Evolutionary conservation across 257 asterid species (phyloP).

Genomic region (Solanum etuberosum): DNA sequence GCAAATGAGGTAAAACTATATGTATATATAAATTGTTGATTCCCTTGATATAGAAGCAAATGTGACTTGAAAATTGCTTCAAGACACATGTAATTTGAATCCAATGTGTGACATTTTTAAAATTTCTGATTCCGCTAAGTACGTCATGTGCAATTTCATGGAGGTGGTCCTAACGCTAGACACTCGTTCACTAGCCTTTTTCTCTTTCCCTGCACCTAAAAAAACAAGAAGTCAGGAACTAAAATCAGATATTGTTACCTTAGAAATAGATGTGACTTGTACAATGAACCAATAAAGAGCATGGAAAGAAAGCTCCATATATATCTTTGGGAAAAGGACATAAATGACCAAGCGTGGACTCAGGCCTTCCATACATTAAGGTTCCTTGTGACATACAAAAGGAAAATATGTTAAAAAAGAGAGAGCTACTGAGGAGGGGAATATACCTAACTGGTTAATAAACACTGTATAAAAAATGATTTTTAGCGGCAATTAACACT

Average conservation of each 20-base stretch:
- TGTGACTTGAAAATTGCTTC: not conserved
- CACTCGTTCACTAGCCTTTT: not conserved
- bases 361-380: slow-evolving; percentile 24
- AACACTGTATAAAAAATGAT: too few relatives aligned
- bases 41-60: not conserved
- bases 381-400: not conserved
- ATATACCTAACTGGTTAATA: not conserved
- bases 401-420: not conserved
- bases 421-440: not conserved
- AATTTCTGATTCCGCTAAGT: not conserved
- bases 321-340: slow-evolving; percentile 17
- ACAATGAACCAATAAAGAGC: slow-evolving; percentile 14
- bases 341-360: slow-evolving; percentile 25
- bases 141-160: not conserved
- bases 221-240: not conserved
- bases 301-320: not conserved
- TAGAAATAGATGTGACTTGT: slow-evolving; percentile 2
- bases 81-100: not conserved
- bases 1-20: not conserved
- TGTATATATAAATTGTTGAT: not conserved
- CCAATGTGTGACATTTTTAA: not conserved
- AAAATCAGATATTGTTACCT: not conserved
- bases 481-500: too few relatives aligned
- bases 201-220: not conserved
- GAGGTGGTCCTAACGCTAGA: not conserved